Evolutionary conservation across 2,329 filamentous ascomycete genomes (phyloP), one percentile per base, ranked within the genome.

Genomic region (Thermothelomyces thermophilus): DNA sequence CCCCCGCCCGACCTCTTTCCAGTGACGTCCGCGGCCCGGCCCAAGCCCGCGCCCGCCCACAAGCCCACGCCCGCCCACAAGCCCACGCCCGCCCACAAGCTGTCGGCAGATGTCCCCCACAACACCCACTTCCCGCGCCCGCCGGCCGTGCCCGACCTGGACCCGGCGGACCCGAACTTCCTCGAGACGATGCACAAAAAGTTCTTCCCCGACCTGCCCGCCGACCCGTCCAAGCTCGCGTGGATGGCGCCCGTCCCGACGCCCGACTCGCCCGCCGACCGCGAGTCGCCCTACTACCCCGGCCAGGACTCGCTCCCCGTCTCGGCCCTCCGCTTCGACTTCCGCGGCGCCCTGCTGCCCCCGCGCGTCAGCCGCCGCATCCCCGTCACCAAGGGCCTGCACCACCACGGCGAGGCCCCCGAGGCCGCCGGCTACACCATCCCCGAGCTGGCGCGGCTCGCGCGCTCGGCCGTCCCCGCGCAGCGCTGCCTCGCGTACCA

Each of bases 351-450:
- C 0, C 75, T 98, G 2, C 75, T 98, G 11, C 82, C 91, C 0
- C 93, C 93, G 0, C 76, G 81, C 42, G 77, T 82, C 30, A 83
- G 89, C 22, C 77, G 90, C 48, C 73, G 79, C 2, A 82, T 97
- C 22, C 87, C 91, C 5, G 80, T 81, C 1, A 83, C 82, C 11
- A 80, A 84, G 52, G 93, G 93, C 0, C 76, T 98, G 13, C 93
- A 98, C 66, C 91, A 98, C 66, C 93, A 98, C 66, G 90, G 86
- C 55, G 82, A 90, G 51, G 90, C 91, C 1, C 93, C 93, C 14
- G 89, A 95, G 67, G 88, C 90, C 1, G 93, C 93, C 0, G 93
- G 93, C 0, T 98, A 98, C 68, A 97, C 93, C 0, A 79, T 98
- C 26, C 81, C 83, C 0, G 93, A 98, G 67, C 74, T 98, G 1